Evolutionary conservation across 139 green algal species (phyloP).

Genomic region (Closterium sp.): DNA sequence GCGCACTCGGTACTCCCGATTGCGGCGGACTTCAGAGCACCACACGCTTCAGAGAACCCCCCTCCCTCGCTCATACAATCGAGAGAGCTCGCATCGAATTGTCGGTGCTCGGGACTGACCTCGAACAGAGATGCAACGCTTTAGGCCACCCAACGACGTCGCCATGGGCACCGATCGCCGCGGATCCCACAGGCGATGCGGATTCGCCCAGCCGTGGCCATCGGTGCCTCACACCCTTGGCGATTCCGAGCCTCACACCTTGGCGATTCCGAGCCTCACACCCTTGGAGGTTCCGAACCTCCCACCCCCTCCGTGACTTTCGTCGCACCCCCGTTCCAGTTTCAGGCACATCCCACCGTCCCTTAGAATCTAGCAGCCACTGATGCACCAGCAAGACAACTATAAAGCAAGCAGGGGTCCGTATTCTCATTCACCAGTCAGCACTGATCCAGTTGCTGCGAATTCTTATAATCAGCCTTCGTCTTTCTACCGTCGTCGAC

Average conservation of each 20-base stretch:
- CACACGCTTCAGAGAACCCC: neutral
- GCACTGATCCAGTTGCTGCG: no score
- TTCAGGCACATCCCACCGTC: neutral
- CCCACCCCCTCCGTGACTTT: no score
- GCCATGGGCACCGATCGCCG: neutral
- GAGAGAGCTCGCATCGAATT: neutral
- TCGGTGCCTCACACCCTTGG: neutral
- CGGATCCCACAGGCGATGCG: neutral
- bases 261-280: neutral
- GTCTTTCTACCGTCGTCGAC: no score
- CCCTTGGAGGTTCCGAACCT: no score
- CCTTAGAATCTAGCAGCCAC: no score
- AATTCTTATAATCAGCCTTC: no score
- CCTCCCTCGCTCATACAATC: neutral
- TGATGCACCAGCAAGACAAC: no score
- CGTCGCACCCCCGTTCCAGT: no score
- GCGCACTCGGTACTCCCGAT: neutral
- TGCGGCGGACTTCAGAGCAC: neutral
- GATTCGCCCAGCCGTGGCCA: neutral
- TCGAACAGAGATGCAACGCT: neutral
- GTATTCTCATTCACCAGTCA: no score
- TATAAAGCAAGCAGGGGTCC: no score
- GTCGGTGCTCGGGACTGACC: neutral
- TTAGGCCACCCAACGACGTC: neutral
- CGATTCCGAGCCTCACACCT: neutral